Percentiles rank a stretch among this genome's conserved stretches.
These are phyloP conservation scores for Dipteronia sinensis DNA, from an alignment of 345 rosid species.

Conservation along the genomic window DNA sequence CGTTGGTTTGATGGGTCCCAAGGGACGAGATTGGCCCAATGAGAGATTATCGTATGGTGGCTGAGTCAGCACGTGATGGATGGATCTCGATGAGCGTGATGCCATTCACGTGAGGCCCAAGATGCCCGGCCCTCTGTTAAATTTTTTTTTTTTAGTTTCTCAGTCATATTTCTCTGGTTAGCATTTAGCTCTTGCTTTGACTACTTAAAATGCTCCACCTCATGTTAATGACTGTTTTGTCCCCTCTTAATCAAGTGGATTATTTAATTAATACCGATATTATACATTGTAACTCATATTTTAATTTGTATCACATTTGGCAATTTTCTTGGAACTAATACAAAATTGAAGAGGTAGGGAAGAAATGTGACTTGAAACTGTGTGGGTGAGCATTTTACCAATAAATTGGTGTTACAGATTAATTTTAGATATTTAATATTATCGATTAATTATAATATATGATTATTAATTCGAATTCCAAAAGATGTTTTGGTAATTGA, in stretches of 20 bases:
- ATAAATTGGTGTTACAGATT: too few species aligned
- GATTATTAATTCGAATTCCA: too few species aligned
- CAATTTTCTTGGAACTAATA: too few species aligned
- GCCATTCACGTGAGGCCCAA: conserved; percentile 80
- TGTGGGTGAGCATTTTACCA: too few species aligned
- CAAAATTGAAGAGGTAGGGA: too few species aligned
- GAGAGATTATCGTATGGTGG: conserved; percentile 31
- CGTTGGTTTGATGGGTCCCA: conserved; percentile 27
- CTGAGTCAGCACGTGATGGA: conserved; percentile 46
- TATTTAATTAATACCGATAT: background rate
- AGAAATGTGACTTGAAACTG: too few species aligned
- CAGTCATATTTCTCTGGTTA: conserved; percentile 27
- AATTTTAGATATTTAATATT: too few species aligned
- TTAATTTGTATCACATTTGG: too few species aligned
- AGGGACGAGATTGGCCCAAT: conserved; percentile 14
- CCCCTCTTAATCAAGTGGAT: background rate
- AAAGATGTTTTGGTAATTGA: too few species aligned
- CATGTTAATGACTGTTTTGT: background rate
- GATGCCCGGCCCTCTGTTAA: conserved; percentile 57
- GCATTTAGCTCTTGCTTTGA: conserved; percentile 23
- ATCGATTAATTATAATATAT: too few species aligned
- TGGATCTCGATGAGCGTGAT: conserved; percentile 41
- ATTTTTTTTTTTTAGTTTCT: background rate
- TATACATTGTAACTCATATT: background rate
- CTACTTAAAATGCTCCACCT: conserved; percentile 13